phyloP scores from a whole-genome alignment of 2,329 filamentous ascomycete genomes.

The Phyllosticta citribraziliensis region DNA sequence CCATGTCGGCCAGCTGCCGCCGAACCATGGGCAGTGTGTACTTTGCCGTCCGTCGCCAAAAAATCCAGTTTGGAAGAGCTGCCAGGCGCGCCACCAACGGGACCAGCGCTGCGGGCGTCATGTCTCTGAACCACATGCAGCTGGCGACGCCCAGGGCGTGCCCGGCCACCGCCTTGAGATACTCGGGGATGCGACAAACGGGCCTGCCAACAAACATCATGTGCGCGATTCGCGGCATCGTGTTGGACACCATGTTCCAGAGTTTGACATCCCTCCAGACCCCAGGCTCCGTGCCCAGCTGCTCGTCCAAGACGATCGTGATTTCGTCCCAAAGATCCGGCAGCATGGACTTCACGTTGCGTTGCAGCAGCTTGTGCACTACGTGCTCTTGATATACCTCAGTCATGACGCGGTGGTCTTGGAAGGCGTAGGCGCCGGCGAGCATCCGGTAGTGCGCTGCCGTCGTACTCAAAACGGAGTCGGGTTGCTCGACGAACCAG shows the following conservation, averaged over 20 bases:
- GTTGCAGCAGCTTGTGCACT: conserved; percentile 31
- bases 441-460: conserved; percentile 30
- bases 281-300: conserved; percentile 28
- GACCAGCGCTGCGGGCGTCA: conserved; percentile 40
- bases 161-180: conserved; percentile 37
- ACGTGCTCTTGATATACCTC: conserved; percentile 34
- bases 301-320: conserved; percentile 20
- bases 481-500: conserved; percentile 36
- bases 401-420: conserved; percentile 24
- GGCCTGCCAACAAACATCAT: conserved; percentile 36
- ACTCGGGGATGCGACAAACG: conserved; percentile 37
- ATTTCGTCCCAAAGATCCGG: conserved; percentile 32
- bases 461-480: conserved; percentile 27
- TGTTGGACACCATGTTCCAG: conserved; percentile 18
- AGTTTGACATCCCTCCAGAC: conserved; percentile 27
- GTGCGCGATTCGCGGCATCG: conserved; percentile 32
- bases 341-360: conserved; percentile 29
- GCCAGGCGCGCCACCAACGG: conserved; percentile 40
- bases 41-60: conserved; percentile 36
- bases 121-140: conserved; percentile 29
- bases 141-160: conserved; percentile 42
- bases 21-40: conserved; percentile 40
- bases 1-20: conserved; percentile 39
- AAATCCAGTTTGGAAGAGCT: conserved; percentile 37
- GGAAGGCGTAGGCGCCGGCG: conserved; percentile 31